phyloP scores from a whole-genome alignment of 441 rosid genomes.

The Populus hybrid region DNA sequence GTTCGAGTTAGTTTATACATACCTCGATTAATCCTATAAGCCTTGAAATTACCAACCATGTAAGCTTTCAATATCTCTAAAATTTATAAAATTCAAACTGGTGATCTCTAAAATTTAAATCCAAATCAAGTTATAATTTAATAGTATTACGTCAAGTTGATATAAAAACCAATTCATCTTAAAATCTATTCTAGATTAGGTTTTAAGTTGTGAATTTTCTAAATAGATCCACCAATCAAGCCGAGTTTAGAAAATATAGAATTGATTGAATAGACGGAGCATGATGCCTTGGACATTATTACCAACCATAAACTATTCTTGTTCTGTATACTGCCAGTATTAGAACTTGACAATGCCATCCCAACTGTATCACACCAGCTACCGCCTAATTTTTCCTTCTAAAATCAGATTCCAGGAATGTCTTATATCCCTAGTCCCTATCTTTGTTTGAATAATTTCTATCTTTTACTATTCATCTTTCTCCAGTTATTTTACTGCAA shows the following conservation, averaged over 20 bases:
- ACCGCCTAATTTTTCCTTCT: not conserved
- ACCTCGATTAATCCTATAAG: accelerated
- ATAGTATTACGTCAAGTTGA: accelerated
- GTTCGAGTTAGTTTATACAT: accelerated
- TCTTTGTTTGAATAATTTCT: slow-evolving; percentile 4
- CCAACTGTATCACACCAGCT: not conserved
- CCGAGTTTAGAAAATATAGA: too few species aligned
- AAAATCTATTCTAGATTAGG: too few species aligned
- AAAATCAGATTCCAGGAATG: slow-evolving; percentile 20
- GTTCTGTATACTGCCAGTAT: not conserved
- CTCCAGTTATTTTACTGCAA: not conserved
- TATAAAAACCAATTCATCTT: too few species aligned
- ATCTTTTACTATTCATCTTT: not conserved
- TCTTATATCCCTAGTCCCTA: slow-evolving; percentile 7
- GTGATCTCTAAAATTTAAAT: too few species aligned
- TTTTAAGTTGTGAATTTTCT: too few species aligned
- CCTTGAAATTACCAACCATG: accelerated
- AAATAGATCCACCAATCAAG: too few species aligned
- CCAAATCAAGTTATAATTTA: too few species aligned
- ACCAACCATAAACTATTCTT: not conserved
- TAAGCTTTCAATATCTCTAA: accelerated
- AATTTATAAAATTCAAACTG: accelerated
- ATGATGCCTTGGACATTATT: not conserved
- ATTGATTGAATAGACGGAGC: not conserved
- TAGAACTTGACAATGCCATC: not conserved